phyloP scores from a whole-genome alignment of 148 eudicot species.

The Beta vulgaris region DNA sequence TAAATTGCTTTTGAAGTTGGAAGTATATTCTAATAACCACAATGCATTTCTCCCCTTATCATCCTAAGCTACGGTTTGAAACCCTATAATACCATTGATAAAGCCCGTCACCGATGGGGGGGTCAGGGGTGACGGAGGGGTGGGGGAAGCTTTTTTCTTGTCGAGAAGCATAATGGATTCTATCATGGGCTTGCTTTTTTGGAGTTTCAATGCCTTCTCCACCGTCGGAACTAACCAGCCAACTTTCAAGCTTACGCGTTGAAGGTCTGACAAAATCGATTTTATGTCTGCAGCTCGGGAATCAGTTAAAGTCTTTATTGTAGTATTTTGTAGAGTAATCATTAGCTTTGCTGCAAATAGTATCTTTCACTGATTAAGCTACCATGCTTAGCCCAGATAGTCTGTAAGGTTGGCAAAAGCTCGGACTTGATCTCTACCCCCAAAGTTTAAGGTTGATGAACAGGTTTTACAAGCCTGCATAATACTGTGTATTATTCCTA shows the following conservation, averaged over 20 bases:
- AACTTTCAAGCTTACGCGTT: conserved; percentile 17
- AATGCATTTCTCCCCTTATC: too few species aligned
- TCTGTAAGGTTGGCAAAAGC: conserved; percentile 18
- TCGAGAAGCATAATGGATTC: neutral
- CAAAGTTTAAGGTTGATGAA: neutral
- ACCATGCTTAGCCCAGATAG: conserved; percentile 17
- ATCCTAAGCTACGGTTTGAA: too few species aligned
- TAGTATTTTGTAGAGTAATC: conserved; percentile 12
- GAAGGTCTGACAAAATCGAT: conserved; percentile 10
- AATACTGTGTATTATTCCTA: too few species aligned
- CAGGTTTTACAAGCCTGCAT: neutral
- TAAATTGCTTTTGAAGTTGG: too few species aligned
- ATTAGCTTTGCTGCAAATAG: conserved; percentile 13
- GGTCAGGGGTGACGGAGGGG: too few species aligned
- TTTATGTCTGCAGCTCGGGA: conserved; percentile 4
- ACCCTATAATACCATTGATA: too few species aligned
- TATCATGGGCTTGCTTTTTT: neutral
- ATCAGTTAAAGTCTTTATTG: conserved; percentile 16
- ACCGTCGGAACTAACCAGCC: conserved; percentile 13
- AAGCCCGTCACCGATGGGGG: too few species aligned
- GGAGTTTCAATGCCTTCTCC: conserved; percentile 9
- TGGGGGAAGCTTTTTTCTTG: conserved; percentile 17
- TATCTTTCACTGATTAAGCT: conserved; percentile 8
- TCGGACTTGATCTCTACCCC: conserved; percentile 18
- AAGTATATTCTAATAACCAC: too few species aligned